A percentile compares a stretch with the other conserved stretches of the same genome.
Conservation (phyloP, 345 rosid species). For the Angophora floribunda region DNA sequence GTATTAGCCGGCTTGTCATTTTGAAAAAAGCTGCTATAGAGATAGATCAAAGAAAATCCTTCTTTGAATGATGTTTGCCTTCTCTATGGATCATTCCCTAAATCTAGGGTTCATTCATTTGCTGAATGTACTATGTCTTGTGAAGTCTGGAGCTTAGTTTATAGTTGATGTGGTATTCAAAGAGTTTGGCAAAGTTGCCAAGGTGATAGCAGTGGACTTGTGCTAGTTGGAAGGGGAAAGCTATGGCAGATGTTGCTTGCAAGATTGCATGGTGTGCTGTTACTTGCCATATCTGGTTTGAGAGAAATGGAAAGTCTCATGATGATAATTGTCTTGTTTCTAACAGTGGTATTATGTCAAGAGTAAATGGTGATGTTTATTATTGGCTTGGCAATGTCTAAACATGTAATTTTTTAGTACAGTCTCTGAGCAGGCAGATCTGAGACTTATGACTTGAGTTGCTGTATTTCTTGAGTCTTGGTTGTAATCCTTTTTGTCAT, state of each 20-base stretch:
- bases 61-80: neutral
- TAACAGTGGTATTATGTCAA: neutral
- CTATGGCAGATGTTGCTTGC: neutral
- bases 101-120: neutral
- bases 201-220: neutral
- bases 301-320: neutral
- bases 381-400: neutral
- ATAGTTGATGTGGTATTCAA: neutral
- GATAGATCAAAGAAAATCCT: neutral
- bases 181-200: neutral
- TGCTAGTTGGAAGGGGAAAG: neutral
- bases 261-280: neutral
- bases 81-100: neutral
- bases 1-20: neutral
- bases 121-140: neutral
- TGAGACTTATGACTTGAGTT: neutral
- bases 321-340: neutral
- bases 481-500: neutral
- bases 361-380: neutral
- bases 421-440: neutral
- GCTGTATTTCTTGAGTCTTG: neutral
- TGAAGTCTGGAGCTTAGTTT: neutral
- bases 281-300: neutral
- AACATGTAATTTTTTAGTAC: neutral
- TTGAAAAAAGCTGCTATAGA: neutral